These are phyloP conservation scores for Penicillium manginii DNA, from an alignment of 495 filamentous ascomycete genomes.

Conservation along the genomic window DNA sequence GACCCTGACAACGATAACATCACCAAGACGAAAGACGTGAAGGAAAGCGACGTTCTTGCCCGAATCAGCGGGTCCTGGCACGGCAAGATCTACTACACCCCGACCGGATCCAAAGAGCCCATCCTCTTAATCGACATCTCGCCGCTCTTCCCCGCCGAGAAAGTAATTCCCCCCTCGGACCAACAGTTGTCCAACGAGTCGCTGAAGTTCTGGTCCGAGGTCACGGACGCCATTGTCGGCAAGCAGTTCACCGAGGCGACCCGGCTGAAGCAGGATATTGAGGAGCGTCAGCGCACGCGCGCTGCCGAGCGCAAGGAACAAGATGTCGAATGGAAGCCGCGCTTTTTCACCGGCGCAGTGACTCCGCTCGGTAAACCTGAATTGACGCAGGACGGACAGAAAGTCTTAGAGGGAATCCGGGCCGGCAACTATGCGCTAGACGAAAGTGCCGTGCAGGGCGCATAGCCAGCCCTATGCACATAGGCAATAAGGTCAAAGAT, in stretches of 20 bases:
- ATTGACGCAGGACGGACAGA: constrained; percentile 75
- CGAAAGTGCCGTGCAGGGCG: constrained; percentile 49
- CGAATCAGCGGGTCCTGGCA: constrained; percentile 84
- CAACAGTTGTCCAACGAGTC: constrained; percentile 88
- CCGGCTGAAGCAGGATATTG: constrained; percentile 83
- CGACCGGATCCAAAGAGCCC: constrained; percentile 60
- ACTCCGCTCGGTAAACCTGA: constrained; percentile 77
- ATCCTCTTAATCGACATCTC: constrained; percentile 83
- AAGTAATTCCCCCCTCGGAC: constrained; percentile 74
- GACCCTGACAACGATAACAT: constrained; percentile 79
- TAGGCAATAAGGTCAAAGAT: no score
- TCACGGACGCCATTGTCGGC: constrained; percentile 82
- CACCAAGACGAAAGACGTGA: constrained; percentile 79
- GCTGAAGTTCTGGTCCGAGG: constrained; percentile 80
- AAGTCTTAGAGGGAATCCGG: constrained; percentile 70
- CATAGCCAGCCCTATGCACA: no score
- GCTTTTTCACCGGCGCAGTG: constrained; percentile 81
- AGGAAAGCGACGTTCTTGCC: constrained; percentile 80
- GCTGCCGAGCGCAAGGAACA: constrained; percentile 74
- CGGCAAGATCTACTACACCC: constrained; percentile 68
- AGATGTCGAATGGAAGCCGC: constrained; percentile 75
- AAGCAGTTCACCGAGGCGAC: constrained; percentile 88
- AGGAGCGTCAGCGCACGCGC: constrained; percentile 85
- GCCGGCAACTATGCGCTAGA: constrained; percentile 59
- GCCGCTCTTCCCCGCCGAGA: constrained; percentile 75